A percentile compares a stretch with the other conserved stretches of the same genome.
Evolutionary conservation across 1,284 basidiomycete species (phyloP).

Genomic region (Malassezia caprae): DNA sequence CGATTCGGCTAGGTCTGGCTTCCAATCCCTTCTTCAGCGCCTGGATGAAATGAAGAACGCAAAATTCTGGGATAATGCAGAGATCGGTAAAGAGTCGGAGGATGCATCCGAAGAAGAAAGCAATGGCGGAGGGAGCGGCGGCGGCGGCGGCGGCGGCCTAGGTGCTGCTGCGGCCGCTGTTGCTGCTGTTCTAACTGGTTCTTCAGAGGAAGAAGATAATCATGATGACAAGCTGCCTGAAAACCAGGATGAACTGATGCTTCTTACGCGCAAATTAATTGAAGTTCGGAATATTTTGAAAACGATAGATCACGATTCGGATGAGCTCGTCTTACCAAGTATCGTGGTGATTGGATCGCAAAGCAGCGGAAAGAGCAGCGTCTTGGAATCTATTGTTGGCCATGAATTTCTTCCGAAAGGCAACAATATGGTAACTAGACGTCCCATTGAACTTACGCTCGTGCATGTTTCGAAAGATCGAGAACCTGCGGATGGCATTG

Average conservation of each 20-base stretch:
- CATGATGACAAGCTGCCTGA: conserved; percentile 6
- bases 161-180: conserved; percentile 28
- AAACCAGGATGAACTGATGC: conserved; percentile 57
- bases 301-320: conserved; percentile 76
- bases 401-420: conserved; percentile 98
- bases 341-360: conserved; percentile 98
- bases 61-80: background rate
- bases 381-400: conserved; percentile 92
- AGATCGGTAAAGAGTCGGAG: conserved; percentile 1
- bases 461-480: conserved; percentile 61
- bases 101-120: conserved; percentile 2
- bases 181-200: background rate
- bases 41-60: conserved; percentile 3
- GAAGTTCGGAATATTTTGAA: conserved; percentile 88
- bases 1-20: conserved; percentile 3
- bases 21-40: background rate
- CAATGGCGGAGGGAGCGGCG: background rate
- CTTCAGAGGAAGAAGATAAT: conserved; percentile 5
- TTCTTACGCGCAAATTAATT: conserved; percentile 87
- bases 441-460: conserved; percentile 92
- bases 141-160: conserved; percentile 2
- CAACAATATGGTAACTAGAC: conserved; percentile 97
- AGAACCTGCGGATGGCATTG: conserved; percentile 52
- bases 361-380: conserved; percentile 93
- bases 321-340: conserved; percentile 77